Base-by-base conservation (phyloP, 2,329 filamentous ascomycete genomes). In the Monilinia vaccinii-corymbosi region DNA sequence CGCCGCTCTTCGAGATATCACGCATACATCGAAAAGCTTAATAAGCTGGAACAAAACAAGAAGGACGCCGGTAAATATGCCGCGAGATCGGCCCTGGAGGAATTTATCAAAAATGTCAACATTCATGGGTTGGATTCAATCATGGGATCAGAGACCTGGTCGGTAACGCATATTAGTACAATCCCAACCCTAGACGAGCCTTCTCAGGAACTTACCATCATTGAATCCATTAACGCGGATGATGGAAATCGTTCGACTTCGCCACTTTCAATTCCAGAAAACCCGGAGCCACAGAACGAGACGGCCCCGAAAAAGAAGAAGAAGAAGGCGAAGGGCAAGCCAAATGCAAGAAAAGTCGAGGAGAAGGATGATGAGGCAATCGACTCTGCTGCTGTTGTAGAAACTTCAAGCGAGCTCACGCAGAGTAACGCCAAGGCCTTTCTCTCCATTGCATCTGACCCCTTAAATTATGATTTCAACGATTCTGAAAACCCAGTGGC, bases 391-490 rank as follows among this genome's bases (percentile, higher is more conserved):
- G 13, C 28, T 44, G 38, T 14, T 16, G n/a, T n/a, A 21, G 38
- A 44, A 23, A 7, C 28, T 18, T 16, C 1, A 23, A 32, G 28
- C 9, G 23, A 44, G 13, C 31, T n/a, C 34, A 9, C 38, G 18
- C n/a, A 55, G 28, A 44, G 16, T 3, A 23, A 9, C 13, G 28
- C 14, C 28, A 32, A 55, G 11, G 2, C 2, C 9, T 7, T n/a
- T 10, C 25, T 16, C 44, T 36, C 56, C 7, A 53, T 53, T 53
- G 56, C 56, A 6, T 52, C 38, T 25, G 56, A 58, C 18, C 56
- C 38, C n/a, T 51, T 42, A 2, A 58, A 58, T 16, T 53, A 58
- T 42, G 38, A 58, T 16, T 58, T 52, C 16, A 28, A 40, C 11
- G 47, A 53, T 23, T 42, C 47, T n/a, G 32, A 8, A 7, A 28